Evolutionary conservation across 768 basidiomycete species (phyloP).

Genomic region (Lentinus tigrinus): DNA sequence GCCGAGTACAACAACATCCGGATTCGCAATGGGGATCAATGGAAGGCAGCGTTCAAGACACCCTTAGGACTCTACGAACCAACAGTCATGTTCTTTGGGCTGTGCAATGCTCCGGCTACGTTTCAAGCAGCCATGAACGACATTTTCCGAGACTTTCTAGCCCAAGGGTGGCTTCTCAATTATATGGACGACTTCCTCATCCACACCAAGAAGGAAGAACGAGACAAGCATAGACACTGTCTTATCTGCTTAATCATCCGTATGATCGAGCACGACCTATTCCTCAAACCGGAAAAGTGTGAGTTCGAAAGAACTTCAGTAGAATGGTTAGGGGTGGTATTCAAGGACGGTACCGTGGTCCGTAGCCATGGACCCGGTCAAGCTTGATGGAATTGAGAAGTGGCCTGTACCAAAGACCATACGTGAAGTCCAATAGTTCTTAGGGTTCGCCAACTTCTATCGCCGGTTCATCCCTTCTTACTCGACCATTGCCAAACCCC

Average conservation of each 20-base stretch:
- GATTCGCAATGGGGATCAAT: conserved; percentile 40
- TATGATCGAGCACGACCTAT: conserved; percentile 36
- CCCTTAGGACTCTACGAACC: conserved; percentile 38
- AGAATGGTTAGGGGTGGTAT: conserved; percentile 32
- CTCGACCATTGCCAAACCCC: conserved; percentile 21
- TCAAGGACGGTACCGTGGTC: conserved; percentile 15
- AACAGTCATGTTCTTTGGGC: conserved; percentile 39
- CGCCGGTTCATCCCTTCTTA: conserved; percentile 30
- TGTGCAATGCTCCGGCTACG: conserved; percentile 35
- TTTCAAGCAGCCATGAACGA: conserved; percentile 36
- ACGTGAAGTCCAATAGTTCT: conserved; percentile 25
- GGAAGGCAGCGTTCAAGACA: conserved; percentile 40
- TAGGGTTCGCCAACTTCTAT: conserved; percentile 33
- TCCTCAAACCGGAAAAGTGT: conserved; percentile 38
- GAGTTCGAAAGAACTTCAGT: conserved; percentile 22
- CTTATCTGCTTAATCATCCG: conserved; percentile 25
- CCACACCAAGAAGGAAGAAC: neutral
- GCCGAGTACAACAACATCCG: conserved; percentile 33
- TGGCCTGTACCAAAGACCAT: conserved; percentile 27
- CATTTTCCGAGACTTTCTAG: conserved; percentile 33
- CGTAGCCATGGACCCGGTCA: conserved; percentile 33
- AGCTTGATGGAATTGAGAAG: conserved; percentile 28
- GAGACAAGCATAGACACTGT: conserved; percentile 16
- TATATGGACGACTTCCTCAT: conserved; percentile 44
- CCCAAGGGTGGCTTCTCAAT: conserved; percentile 34